Evolutionary conservation across 257 asterid species (phyloP), one percentile per base, ranked within the genome.

Genomic region (Gynochthodes officinalis): DNA sequence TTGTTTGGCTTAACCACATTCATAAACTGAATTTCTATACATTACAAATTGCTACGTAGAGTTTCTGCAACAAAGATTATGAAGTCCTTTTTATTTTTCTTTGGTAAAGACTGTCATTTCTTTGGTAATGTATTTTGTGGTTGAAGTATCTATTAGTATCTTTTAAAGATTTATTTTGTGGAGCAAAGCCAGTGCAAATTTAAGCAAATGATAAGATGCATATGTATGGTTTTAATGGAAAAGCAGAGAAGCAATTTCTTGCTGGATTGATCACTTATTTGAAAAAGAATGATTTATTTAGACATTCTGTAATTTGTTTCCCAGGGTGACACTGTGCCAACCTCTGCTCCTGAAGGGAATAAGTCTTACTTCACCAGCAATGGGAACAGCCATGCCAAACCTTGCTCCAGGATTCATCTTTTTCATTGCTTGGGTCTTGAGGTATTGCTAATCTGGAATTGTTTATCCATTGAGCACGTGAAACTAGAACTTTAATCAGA

Each of bases 311-410:
- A n/a, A 35, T 49, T 64, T 53, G 55, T 54, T 40, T 64, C 30
- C 23, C 79, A 93, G 98, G 83, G 91, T 89, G 65, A 91, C 98
- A 15, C 77, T 93, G 27, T 93, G 86, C 73, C 97, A 93, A 78
- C 76, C 88, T 64, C 75, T 93, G 77, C 83, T 89, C 77, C 83
- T 93, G 83, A 86, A 88, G 76, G 98, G 98, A 25, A 89, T 91
- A 61, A 72, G 72, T 44, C 86, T 89, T 16, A 91, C 98, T 48
- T 89, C 97, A 64, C 96, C 98, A 43, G 89, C 96, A 71, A 78
- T 93, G 73, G 98, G 96, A 19, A 93, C 96, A 40, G 98, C 98
- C 53, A 93, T 93, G 98, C 98, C 98, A 54, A 93, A 93, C 74
- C 87, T 93, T 64, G 93, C 95, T 42, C 98, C 98, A 19, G 98